Conservation (phyloP, 2,329 filamentous ascomycete species). For the Trematosphaeria pertusa region DNA sequence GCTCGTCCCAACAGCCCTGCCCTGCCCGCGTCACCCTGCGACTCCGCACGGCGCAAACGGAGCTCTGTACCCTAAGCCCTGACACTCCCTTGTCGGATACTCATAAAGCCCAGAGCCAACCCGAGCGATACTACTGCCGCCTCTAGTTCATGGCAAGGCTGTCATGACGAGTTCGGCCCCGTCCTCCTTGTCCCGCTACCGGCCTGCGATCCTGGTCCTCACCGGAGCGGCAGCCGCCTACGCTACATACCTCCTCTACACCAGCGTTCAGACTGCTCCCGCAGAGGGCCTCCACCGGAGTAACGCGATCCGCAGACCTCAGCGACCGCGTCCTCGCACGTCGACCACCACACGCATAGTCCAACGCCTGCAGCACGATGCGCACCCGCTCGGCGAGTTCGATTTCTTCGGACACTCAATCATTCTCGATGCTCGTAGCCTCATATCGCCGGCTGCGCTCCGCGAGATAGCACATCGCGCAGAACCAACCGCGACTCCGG, state of each 20-base stretch:
- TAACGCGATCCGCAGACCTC: slow-evolving; percentile 68
- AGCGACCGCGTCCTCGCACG: slow-evolving; percentile 36
- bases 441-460: slow-evolving; percentile 30
- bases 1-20: background rate
- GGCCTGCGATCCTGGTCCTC: slow-evolving; percentile 61
- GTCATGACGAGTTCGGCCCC: slow-evolving; percentile 42
- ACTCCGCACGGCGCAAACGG: background rate
- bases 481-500: slow-evolving; percentile 25
- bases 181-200: slow-evolving; percentile 47
- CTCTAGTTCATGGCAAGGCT: background rate
- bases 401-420: slow-evolving; percentile 33
- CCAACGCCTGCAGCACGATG: slow-evolving; percentile 23
- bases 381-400: slow-evolving; percentile 32
- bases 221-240: slow-evolving; percentile 65
- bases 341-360: slow-evolving; percentile 21
- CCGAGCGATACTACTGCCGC: too few species aligned
- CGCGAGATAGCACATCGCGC: slow-evolving; percentile 26
- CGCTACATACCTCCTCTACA: slow-evolving; percentile 66
- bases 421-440: slow-evolving; percentile 27
- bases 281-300: slow-evolving; percentile 63
- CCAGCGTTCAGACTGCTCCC: slow-evolving; percentile 39
- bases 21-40: too few species aligned
- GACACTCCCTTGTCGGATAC: too few species aligned
- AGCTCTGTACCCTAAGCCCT: too few species aligned
- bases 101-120: too few species aligned